Base-by-base conservation (phyloP, 164 flowering plant species). In the Sedum album region DNA sequence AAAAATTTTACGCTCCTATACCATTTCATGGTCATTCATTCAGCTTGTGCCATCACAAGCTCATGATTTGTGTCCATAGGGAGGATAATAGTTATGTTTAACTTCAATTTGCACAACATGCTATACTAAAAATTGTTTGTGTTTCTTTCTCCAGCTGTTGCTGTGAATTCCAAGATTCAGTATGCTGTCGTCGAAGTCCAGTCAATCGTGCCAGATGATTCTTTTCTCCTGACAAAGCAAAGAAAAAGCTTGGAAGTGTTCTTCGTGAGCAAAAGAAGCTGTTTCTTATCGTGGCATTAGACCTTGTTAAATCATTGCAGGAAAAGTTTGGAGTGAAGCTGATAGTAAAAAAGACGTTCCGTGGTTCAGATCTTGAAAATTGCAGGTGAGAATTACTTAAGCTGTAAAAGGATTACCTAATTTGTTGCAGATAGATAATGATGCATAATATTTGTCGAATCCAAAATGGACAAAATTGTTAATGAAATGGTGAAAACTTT, bases 321-420 rank as follows among this genome's bases (percentile, higher is more conserved):
- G 77, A 83, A 75, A 91, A 86, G 82, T 91, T 90, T 90, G 87
- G 88, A 5, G 67, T 75, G 74, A 88, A 91, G 72, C 93, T 94
- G 72, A 64, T 76, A 30, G 73, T 90, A 49, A 91, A 79, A 79
- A 84, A 78, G 81, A 80, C 79, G 26, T 55, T 88, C 18, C 61
- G 74, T 69, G 99, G 99, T 36, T 85, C 91, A 60, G 91, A 84
- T 69, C 91, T 94, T 66, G 99, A 94, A 80, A 85, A 89, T 75
- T 88, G 86, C 93, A 88, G 96, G 97, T 91, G 57, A 55, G 20
- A 69, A 25, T 25, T 61, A 23, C 30, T 21, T 30, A 9, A 20
- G 6, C n/a, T n/a, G 18, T 62, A 2, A 39, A 13, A 31, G 35
- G 17, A 57, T 26, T 6, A 28, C 33, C 62, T 4, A 28, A 0